Conservation (phyloP, 306 rosid species). For the Dalbergia oliveri region DNA sequence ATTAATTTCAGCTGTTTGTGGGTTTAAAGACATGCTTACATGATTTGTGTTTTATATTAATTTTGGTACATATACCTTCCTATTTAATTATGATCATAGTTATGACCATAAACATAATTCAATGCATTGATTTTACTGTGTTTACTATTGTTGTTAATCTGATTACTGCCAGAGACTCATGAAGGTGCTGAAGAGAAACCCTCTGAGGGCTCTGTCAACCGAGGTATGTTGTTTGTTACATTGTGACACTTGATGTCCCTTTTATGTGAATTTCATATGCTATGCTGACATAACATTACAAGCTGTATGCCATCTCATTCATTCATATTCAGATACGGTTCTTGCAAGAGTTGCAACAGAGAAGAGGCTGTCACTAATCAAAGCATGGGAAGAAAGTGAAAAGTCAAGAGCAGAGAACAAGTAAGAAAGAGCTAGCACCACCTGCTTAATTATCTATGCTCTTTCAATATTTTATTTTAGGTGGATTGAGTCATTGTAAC, state of each 20-base stretch:
- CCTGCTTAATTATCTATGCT: conserved; percentile 6
- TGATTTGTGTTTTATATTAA: not conserved
- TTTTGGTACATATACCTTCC: not conserved
- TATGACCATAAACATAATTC: not conserved
- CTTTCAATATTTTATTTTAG: not conserved
- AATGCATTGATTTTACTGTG: conserved; percentile 18
- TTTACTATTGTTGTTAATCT: conserved; percentile 28
- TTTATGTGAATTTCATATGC: conserved; percentile 26
- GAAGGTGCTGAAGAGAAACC: conserved; percentile 63
- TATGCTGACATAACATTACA: conserved; percentile 39
- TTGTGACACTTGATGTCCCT: conserved; percentile 1
- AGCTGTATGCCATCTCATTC: not conserved
- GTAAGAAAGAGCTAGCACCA: conserved; percentile 49
- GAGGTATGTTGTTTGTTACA: conserved; percentile 62
- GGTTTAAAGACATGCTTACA: not conserved
- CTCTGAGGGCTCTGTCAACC: conserved; percentile 63
- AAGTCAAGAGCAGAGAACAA: conserved; percentile 62
- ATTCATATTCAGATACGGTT: conserved; percentile 58
- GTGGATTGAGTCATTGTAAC: not conserved
- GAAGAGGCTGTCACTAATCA: conserved; percentile 58
- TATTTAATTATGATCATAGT: conserved; percentile 17
- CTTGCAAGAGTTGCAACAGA: conserved; percentile 60
- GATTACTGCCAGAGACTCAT: conserved; percentile 54
- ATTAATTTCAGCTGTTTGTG: conserved; percentile 10
- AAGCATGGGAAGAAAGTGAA: conserved; percentile 66